Evolutionary conservation across 805 yeast genomes (phyloP), one percentile per base, ranked within the genome.

Genomic region (Lachancea waltii): DNA sequence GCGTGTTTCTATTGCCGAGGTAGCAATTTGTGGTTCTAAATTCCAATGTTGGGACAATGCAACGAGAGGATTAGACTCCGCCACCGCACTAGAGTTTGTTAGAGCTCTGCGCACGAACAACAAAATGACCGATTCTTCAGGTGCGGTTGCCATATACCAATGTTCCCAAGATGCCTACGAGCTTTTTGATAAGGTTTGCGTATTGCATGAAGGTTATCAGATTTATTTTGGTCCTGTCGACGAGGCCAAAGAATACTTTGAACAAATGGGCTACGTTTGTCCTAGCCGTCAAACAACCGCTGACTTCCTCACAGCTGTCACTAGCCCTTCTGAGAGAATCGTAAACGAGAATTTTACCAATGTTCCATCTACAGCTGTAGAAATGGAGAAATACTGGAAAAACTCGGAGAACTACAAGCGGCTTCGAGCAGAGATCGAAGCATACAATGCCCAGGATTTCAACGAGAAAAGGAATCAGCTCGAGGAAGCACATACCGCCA

Each of bases 11-110:
- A 78, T 84, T 50, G 85, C 87, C 9, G 95, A 84, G 61, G 83
- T 83, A 1, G 64, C 81, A 32, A 72, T 81, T 32, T 69, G 79
- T 35, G 75, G 79, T 21, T 81, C 85, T 22, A 64, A 73, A 35
- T 66, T 81, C 35, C 79, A 73, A 46, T 76, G 83, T 60, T 80
- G 84, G 77, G 89, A 84, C 65, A 85, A 85, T 53, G 81, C 90
- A 4, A 85, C 95, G 5, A 75, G 92, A 65, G 95, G 95, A 50
- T 68, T 85, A 43, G 95, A 84, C 63, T 72, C 92, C 3, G 82
- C 92, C 8, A 83, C 92, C 29, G 94, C 95, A 2, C 67, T 81
- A 46, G 89, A 82, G 54, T 84, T 77, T 51, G 69, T 81, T 28
- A 68, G 75, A 44, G 80, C 85, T 16, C 67, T 84, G 44, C 77